phyloP scores from a whole-genome alignment of 2,329 filamentous ascomycete species.

The Talaromyces atroroseus region DNA sequence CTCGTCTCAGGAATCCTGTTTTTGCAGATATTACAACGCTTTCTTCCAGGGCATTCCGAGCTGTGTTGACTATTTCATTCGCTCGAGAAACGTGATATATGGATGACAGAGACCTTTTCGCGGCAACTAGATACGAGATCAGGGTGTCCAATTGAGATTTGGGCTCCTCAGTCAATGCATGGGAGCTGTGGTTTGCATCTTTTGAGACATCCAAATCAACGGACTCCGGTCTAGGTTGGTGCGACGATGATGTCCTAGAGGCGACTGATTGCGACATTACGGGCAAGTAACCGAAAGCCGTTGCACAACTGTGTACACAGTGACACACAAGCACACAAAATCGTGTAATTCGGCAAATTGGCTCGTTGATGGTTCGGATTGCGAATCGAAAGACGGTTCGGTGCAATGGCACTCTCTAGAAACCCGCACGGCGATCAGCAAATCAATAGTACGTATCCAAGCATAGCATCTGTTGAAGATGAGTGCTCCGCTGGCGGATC shows the following conservation, averaged over 20 bases:
- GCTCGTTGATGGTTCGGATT: neutral
- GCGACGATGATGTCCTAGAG: slow-evolving; percentile 3
- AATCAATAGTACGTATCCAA: neutral
- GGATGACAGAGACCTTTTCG: slow-evolving; percentile 80
- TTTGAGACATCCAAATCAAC: neutral
- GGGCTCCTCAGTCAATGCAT: slow-evolving; percentile 13
- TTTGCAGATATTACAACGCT: slow-evolving; percentile 67
- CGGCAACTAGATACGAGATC: slow-evolving; percentile 75
- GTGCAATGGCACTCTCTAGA: neutral
- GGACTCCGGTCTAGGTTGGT: neutral
- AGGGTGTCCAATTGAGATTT: slow-evolving; percentile 62
- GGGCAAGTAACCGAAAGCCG: neutral
- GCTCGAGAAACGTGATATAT: slow-evolving; percentile 78
- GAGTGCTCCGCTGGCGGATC: neutral
- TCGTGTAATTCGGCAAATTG: neutral
- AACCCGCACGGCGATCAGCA: neutral
- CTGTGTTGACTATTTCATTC: slow-evolving; percentile 75
- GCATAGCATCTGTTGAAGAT: slow-evolving; percentile 9
- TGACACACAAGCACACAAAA: neutral
- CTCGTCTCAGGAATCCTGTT: slow-evolving; percentile 60
- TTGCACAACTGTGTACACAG: neutral
- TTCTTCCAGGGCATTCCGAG: slow-evolving; percentile 71
- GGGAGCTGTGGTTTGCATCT: neutral
- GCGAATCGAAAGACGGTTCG: neutral
- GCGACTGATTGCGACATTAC: slow-evolving; percentile 11